Base-by-base conservation (phyloP, 2,329 filamentous ascomycete species). In the Helotiales sp. region DNA sequence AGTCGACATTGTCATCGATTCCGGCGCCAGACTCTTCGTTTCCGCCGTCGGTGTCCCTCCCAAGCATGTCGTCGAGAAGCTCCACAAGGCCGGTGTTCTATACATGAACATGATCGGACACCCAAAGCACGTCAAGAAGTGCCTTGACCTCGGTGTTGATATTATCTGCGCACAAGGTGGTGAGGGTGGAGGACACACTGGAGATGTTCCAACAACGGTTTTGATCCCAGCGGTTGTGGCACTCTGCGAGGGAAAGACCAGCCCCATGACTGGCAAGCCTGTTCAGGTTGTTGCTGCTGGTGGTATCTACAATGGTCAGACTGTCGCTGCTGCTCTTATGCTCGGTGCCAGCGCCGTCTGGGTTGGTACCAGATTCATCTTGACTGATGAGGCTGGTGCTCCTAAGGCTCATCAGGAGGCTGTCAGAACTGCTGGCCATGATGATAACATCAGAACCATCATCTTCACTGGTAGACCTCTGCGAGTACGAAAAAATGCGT, bases 71-170 rank as follows among this genome's bases (percentile, higher is more conserved):
- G 92, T 99, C 70, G 92, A 98, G 66, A 89, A 85, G 73, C 86
- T 99, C 47, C 95, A 99, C 84, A 84, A 86, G 72, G 79, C 86
- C 70, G 93, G 93, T 66, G 84, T 99, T 67, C 83, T 96, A 66
- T 96, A 96, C 83, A 98, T 98, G 95, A 99, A 99, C 87, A 99
- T 99, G 95, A 93, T 99, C 74, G 95, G 95, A 66, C 95, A 99
- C 83, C 93, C 95, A 72, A 99, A 99, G 87, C 95, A 99, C 79
- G 93, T 96, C 63, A 84, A 91, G 78, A 99, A 98, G 83, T 96
- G 91, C 76, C 83, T 99, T 62, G 91, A 93, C 51, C 84, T 93
- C 58, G 95, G 93, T 65, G 91, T 87, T 68, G 95, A 99, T 77
- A 89, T 99, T 70, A 98, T 99, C 79, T 98, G 93, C 80, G 95